Evolutionary conservation across 2,329 filamentous ascomycete genomes (phyloP).

Genomic region (Penicillium sp.): DNA sequence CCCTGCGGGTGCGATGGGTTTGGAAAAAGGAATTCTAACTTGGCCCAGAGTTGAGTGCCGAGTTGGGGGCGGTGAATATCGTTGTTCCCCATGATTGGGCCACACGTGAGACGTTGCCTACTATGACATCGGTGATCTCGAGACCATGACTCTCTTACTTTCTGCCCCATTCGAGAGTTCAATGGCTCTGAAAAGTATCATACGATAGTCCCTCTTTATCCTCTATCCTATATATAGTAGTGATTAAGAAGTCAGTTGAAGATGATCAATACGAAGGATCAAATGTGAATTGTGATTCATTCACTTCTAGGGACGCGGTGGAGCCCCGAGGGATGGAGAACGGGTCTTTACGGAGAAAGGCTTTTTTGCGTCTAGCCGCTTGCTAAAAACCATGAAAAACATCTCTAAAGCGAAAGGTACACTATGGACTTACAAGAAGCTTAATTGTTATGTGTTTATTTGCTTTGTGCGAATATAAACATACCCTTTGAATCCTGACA

Average conservation of each 20-base stretch:
- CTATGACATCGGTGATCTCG: slow-evolving; percentile 21
- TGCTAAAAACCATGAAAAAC: background rate
- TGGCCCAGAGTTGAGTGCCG: slow-evolving; percentile 17
- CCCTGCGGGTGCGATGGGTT: slow-evolving; percentile 27
- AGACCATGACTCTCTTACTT: background rate
- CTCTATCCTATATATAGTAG: background rate
- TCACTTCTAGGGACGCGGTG: slow-evolving; percentile 19
- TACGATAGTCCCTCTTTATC: no score
- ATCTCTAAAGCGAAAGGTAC: background rate
- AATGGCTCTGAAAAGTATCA: background rate
- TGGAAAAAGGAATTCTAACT: slow-evolving; percentile 22
- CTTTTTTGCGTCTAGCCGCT: background rate
- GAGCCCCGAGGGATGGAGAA: slow-evolving; percentile 20
- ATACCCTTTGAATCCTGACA: background rate
- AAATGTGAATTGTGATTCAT: slow-evolving; percentile 21
- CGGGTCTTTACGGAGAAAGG: slow-evolving; percentile 21
- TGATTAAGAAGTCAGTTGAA: background rate
- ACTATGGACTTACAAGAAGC: background rate
- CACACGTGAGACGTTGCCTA: slow-evolving; percentile 18
- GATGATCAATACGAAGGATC: background rate
- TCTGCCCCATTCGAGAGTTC: background rate
- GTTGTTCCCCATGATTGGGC: slow-evolving; percentile 16
- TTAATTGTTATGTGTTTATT: background rate
- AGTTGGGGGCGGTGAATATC: slow-evolving; percentile 18
- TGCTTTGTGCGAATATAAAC: background rate